A percentile compares a stretch with the other conserved stretches of the same genome.
These are phyloP conservation scores for Neurospora tetrasperma DNA, from an alignment of 495 filamentous ascomycete species.

Conservation along the genomic window DNA sequence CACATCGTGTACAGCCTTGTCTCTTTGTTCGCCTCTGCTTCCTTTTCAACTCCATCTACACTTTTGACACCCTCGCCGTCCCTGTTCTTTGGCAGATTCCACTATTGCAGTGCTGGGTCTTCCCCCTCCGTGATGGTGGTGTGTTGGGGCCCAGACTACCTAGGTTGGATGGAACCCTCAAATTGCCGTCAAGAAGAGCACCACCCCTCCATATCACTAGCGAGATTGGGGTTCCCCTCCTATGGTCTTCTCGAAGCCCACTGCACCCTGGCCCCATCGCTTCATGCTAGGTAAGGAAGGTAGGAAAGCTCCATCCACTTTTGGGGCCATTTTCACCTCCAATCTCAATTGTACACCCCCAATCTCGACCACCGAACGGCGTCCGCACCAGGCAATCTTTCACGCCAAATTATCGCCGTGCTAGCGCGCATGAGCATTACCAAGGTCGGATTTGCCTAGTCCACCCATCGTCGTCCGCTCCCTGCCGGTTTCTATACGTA, in stretches of 20 bases:
- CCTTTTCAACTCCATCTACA: conserved; percentile 1
- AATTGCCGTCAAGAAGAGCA: conserved; percentile 23
- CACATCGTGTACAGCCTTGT: conserved; percentile 6
- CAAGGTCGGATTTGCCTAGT: neutral
- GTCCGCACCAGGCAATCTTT: neutral
- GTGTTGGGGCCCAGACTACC: conserved; percentile 1
- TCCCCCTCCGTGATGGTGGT: neutral
- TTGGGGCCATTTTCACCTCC: conserved; percentile 3
- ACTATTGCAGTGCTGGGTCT: neutral
- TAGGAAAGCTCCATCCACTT: neutral
- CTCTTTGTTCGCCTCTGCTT: conserved; percentile 7
- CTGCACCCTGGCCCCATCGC: conserved; percentile 18
- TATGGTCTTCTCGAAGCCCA: conserved; percentile 23
- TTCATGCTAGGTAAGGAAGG: conserved; percentile 19
- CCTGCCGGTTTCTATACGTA: neutral
- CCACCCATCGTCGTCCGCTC: neutral
- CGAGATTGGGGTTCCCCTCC: conserved; percentile 28
- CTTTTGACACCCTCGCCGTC: neutral
- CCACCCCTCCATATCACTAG: conserved; percentile 25
- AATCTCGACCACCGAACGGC: neutral
- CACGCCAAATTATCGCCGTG: neutral
- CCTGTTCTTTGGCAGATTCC: conserved; percentile 9
- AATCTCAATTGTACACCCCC: conserved; percentile 1
- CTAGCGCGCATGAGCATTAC: neutral
- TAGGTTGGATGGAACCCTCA: conserved; percentile 2